phyloP scores from a whole-genome alignment of 352 stramenopile genomes.

The Globisporangium paddicum region DNA sequence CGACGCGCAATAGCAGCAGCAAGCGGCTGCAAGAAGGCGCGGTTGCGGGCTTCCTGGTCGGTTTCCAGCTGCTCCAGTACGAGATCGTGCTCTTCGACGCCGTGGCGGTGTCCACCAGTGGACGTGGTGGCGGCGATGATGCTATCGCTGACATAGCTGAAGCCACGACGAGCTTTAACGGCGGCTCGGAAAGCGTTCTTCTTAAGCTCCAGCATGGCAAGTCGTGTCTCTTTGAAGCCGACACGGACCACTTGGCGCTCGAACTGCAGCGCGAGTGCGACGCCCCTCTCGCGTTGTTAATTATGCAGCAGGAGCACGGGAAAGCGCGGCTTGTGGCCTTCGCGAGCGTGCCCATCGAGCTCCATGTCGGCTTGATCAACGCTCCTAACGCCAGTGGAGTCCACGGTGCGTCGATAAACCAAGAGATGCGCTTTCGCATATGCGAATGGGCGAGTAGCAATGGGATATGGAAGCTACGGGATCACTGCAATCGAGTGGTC shows the following conservation, averaged over 20 bases:
- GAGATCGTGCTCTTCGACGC: slow-evolving; percentile 48
- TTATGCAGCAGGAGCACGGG: slow-evolving; percentile 30
- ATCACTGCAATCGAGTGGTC: slow-evolving; percentile 20
- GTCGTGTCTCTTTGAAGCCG: slow-evolving; percentile 46
- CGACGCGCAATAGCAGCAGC: neutral
- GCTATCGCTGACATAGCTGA: neutral
- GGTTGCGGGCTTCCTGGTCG: slow-evolving; percentile 15
- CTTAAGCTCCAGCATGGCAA: slow-evolving; percentile 30
- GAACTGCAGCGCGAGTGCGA: slow-evolving; percentile 25
- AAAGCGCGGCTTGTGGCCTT: slow-evolving; percentile 31
- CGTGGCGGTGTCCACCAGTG: neutral
- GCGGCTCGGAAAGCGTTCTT: neutral
- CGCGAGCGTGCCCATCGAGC: slow-evolving; percentile 22
- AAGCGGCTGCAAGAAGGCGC: neutral
- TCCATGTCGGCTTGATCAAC: slow-evolving; percentile 22
- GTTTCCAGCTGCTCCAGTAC: slow-evolving; percentile 46
- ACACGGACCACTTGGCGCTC: slow-evolving; percentile 16
- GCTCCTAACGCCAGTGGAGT: neutral
- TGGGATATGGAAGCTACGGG: slow-evolving; percentile 29
- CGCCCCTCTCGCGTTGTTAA: slow-evolving; percentile 25
- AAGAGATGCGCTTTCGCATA: slow-evolving; percentile 19
- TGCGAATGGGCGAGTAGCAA: slow-evolving; percentile 38
- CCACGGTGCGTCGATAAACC: neutral
- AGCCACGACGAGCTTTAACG: neutral
- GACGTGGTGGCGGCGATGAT: neutral